Base-by-base conservation (phyloP, 495 filamentous ascomycete genomes). In the Xylaria scruposa region DNA sequence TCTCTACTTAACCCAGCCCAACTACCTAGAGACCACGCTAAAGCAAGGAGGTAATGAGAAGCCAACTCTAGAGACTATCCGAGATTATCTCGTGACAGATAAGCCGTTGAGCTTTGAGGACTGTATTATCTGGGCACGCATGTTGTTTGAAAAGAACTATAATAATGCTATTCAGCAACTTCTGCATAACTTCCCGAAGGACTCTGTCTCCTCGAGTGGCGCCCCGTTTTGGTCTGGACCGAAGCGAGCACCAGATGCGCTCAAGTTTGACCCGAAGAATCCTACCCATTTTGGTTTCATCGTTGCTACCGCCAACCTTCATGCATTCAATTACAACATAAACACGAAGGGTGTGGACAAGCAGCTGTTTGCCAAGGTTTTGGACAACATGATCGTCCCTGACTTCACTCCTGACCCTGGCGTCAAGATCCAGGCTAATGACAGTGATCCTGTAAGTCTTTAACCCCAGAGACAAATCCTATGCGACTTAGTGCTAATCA, bases 141-240 rank as follows among this genome's bases (percentile, higher is more conserved):
- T 91, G 77, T 90, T 97, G 74, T 99, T 99, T 74, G 97, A 99
- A 85, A 93, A 91, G 81, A 93, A 97, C 80, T 99, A 95, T 83
- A 97, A 97, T 84, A 97, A 99, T 78, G 93, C 92, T 33, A 98
- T 99, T 68, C 94, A 97, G 79, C 97, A 99, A 78, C 86, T 99
- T 53, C 87, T 99, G 12, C 97, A 92, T 87, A 99, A 97, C 84
- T 99, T 99, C 85, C 97, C 96, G 53, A 95, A 95, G 79, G 96
- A 98, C 79, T 92, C 95, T 0, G 88, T 85, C 46, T 97, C 96
- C 3, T 94, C 93, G 42, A 91, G 88, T 26, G 96, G 97, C 49
- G 91, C 95, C 68, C 92, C 89, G 1, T 99, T 99, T 86, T 99
- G 97, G 97, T 98, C 95, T 67, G 97, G 97, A 53, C 97, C 97